Evolutionary conservation across 2,329 filamentous ascomycete species (phyloP).

Genomic region (Lasiodiplodia theobromae): DNA sequence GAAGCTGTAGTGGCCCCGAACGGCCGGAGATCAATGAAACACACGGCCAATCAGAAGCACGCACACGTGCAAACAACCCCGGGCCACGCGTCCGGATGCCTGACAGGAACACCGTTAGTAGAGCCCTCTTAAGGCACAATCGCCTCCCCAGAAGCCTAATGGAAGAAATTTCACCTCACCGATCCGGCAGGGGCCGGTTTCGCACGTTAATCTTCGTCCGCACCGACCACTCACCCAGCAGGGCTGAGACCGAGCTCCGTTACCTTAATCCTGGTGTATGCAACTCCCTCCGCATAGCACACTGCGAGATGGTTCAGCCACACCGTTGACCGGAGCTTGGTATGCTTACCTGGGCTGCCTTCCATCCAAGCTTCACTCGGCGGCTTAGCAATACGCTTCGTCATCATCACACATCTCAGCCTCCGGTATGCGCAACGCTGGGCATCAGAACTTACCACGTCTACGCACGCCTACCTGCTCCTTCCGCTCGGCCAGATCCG

Average conservation of each 20-base stretch:
- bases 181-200: background rate
- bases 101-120: slow-evolving; percentile 11
- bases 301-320: background rate
- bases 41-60: slow-evolving; percentile 1
- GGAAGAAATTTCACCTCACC: background rate
- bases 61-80: background rate
- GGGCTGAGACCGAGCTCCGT: background rate
- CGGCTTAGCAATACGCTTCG: background rate
- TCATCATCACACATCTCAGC: background rate
- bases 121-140: background rate
- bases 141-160: background rate
- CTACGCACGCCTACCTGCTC: background rate
- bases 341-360: background rate
- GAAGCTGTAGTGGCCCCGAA: background rate
- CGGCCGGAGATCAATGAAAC: slow-evolving; percentile 14
- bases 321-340: background rate
- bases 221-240: background rate
- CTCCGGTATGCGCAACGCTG: background rate
- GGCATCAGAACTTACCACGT: background rate
- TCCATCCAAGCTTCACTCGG: background rate
- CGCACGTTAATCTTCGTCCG: background rate
- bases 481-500: slow-evolving; percentile 1
- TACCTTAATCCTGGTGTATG: background rate
- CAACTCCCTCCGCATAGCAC: background rate
- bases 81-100: slow-evolving; percentile 24